Evolutionary conservation across 257 asterid genomes (phyloP).

Genomic region (Fraxinus americana): DNA sequence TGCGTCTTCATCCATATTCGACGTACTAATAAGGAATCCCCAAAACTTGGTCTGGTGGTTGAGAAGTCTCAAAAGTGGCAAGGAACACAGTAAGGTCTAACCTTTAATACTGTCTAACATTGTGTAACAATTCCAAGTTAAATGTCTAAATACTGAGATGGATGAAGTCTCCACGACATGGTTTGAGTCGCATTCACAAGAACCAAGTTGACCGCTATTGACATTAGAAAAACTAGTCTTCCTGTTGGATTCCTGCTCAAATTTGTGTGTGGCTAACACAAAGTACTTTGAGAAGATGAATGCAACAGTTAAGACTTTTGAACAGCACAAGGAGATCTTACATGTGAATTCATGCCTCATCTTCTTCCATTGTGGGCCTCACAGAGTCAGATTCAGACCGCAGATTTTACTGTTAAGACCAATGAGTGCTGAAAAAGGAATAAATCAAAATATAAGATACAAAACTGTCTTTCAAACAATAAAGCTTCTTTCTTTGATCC

Average conservation of each 20-base stretch:
- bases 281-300: slow-evolving; percentile 50
- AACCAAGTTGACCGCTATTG: background rate
- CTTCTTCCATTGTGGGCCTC: slow-evolving; percentile 81
- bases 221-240: slow-evolving; percentile 23
- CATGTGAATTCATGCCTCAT: slow-evolving; percentile 49
- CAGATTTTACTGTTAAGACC: slow-evolving; percentile 33
- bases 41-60: slow-evolving; percentile 1
- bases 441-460: slow-evolving; percentile 7
- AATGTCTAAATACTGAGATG: background rate
- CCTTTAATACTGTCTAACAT: background rate
- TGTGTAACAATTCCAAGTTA: too few species aligned
- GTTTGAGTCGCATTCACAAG: background rate
- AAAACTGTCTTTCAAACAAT: slow-evolving; percentile 22
- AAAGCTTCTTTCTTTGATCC: slow-evolving; percentile 18
- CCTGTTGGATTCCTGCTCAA: slow-evolving; percentile 37
- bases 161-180: background rate
- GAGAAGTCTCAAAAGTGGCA: background rate
- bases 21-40: background rate
- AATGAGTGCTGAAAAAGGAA: slow-evolving; percentile 23
- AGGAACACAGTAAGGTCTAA: background rate
- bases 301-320: slow-evolving; percentile 58
- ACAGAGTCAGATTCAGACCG: slow-evolving; percentile 45
- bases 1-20: slow-evolving; percentile 51
- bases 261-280: slow-evolving; percentile 33
- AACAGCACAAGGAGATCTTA: slow-evolving; percentile 41